These are phyloP conservation scores for Physcomitrium patens DNA, from an alignment of 225 moss, liverwort and hornwort genomes.

Conservation along the genomic window DNA sequence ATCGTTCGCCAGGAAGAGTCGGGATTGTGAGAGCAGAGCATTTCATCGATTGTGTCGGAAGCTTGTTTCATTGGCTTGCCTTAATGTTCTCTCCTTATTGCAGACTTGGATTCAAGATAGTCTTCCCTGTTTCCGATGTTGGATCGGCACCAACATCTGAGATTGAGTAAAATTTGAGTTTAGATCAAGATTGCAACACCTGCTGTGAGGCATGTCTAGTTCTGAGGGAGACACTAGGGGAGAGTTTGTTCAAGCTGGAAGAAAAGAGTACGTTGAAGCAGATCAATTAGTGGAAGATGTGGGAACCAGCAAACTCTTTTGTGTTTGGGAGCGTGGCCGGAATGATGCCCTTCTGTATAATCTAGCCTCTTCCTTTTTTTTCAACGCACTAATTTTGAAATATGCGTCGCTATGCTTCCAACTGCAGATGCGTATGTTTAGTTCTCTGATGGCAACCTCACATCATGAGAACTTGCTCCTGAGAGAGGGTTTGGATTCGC, in stretches of 20 bases:
- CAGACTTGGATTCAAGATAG: background rate
- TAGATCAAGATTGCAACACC: background rate
- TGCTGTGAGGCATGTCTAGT: background rate
- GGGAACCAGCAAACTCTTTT: conserved; percentile 55
- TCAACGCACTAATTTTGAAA: too few relatives aligned
- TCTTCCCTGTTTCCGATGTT: background rate
- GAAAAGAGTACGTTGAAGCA: conserved; percentile 25
- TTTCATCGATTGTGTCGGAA: background rate
- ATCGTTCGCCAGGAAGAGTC: background rate
- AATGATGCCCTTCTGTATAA: conserved; percentile 59
- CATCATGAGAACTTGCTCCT: too few relatives aligned
- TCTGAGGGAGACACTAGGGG: background rate
- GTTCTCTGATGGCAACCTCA: too few relatives aligned
- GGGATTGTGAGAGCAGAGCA: background rate
- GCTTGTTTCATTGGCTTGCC: background rate
- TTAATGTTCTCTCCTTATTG: background rate
- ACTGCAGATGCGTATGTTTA: too few relatives aligned
- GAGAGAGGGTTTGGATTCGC: too few relatives aligned
- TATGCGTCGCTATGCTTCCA: too few relatives aligned
- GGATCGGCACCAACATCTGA: background rate
- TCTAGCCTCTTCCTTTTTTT: conserved; percentile 59
- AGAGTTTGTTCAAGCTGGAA: conserved; percentile 21
- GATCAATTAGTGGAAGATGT: conserved; percentile 22
- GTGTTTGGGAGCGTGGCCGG: conserved; percentile 55
- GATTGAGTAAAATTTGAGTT: background rate